phyloP scores from a whole-genome alignment of 208 protist genomes.

The Trichomonas gallinae region DNA sequence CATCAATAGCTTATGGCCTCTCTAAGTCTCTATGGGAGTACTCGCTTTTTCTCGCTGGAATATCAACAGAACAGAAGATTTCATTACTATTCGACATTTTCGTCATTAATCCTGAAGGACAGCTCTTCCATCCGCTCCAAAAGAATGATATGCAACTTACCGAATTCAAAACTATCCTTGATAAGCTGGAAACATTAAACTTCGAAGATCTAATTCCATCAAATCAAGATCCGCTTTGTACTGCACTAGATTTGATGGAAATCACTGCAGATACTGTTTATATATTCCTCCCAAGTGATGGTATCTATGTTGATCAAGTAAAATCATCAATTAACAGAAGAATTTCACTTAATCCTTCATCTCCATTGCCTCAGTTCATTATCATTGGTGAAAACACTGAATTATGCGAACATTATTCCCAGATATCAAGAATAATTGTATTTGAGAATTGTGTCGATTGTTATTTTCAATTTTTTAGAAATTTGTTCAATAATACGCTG shows the following conservation, averaged over 20 bases:
- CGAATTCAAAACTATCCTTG: not conserved
- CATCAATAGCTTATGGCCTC: not conserved
- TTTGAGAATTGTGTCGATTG: not conserved
- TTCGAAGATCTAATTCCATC: not conserved
- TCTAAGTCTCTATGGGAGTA: not conserved
- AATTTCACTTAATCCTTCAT: not conserved
- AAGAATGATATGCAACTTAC: not conserved
- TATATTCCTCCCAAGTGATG: not conserved
- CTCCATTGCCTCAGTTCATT: not conserved
- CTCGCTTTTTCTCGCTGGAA: not conserved
- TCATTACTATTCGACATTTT: not conserved
- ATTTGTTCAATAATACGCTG: not conserved
- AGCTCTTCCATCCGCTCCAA: not conserved
- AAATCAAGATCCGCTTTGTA: not conserved
- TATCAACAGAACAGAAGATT: not conserved
- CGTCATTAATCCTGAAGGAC: not conserved
- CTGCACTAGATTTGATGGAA: not conserved
- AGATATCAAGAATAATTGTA: not conserved
- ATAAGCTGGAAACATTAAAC: not conserved
- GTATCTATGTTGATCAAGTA: not conserved
- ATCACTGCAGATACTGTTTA: not conserved
- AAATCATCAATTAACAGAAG: not conserved
- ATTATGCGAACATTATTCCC: not conserved
- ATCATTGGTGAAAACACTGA: not conserved
- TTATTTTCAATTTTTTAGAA: not conserved